Conservation (phyloP, 177 flowering plant genomes). For the Vitis hybrid region DNA sequence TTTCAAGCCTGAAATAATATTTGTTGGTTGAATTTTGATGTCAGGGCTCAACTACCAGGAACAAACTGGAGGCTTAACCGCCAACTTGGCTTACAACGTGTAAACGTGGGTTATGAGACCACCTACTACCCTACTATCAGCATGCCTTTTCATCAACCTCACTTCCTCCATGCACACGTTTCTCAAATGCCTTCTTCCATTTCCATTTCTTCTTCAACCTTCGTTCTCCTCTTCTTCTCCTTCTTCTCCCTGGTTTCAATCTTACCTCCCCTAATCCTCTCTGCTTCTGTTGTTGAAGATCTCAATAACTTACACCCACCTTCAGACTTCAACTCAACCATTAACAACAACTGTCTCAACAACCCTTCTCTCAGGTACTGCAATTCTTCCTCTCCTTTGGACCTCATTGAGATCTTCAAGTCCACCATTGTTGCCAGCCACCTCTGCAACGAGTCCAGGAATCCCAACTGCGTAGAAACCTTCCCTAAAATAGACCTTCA, state of each 20-base stretch:
- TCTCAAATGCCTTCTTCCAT: slow-evolving; percentile 15
- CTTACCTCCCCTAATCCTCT: slow-evolving; percentile 6
- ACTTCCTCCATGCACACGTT: no score
- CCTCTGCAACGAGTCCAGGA: slow-evolving; percentile 57
- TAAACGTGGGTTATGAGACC: no score
- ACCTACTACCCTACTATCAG: no score
- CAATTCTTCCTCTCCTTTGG: slow-evolving; percentile 27
- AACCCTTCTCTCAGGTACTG: slow-evolving; percentile 62
- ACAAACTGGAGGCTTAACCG: no score
- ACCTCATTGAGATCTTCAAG: slow-evolving; percentile 52
- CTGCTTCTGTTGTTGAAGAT: slow-evolving; percentile 57
- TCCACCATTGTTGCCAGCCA: slow-evolving; percentile 56
- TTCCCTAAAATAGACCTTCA: slow-evolving; percentile 53
- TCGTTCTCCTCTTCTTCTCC: slow-evolving; percentile 1
- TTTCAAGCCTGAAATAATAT: no score
- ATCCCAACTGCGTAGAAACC: slow-evolving; percentile 45
- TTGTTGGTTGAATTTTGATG: no score
- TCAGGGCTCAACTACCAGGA: no score
- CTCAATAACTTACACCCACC: slow-evolving; percentile 49
- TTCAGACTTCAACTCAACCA: slow-evolving; percentile 46
- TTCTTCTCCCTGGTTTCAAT: slow-evolving; percentile 6
- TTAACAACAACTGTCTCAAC: slow-evolving; percentile 40
- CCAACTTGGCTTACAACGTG: no score
- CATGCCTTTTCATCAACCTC: no score
- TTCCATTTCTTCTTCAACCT: slow-evolving; percentile 14